Conservation (phyloP, 129 eudicot genomes). For the Silybum marianum region DNA sequence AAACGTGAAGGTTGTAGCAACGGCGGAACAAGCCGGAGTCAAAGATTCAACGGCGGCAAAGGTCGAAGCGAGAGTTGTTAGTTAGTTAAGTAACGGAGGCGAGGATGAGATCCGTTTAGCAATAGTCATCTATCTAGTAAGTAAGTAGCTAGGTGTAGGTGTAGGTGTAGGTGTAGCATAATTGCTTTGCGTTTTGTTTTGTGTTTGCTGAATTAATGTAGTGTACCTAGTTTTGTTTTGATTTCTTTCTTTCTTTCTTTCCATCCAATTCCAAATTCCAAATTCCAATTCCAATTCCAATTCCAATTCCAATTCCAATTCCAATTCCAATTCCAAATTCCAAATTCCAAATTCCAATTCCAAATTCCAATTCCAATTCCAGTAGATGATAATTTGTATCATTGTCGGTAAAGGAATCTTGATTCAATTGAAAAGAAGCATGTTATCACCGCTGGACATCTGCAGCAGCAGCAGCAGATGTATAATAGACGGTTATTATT, state of each 20-base stretch:
- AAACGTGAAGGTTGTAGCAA: slow-evolving; percentile 36
- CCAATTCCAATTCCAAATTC: too few relatives aligned
- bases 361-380: too few relatives aligned
- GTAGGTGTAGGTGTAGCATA: background rate
- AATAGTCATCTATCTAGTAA: background rate
- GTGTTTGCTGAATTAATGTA: background rate
- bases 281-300: background rate
- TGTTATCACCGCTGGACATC: slow-evolving; percentile 8
- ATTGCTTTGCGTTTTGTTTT: background rate
- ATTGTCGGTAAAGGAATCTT: slow-evolving; percentile 39
- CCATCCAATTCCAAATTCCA: too few relatives aligned
- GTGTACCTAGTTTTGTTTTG: background rate
- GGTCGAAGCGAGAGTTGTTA: slow-evolving; percentile 8
- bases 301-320: background rate
- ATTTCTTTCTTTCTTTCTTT: background rate
- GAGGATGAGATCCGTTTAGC: background rate
- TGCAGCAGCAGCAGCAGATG: background rate
- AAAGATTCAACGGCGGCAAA: slow-evolving; percentile 8
- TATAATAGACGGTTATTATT: background rate
- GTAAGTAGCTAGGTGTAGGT: background rate
- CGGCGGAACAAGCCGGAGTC: slow-evolving; percentile 32
- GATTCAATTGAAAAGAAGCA: background rate
- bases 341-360: too few relatives aligned
- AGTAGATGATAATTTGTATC: background rate
- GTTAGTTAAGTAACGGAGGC: background rate